Conservation (phyloP, 345 rosid species). For the Pelargonium nanum region DNA sequence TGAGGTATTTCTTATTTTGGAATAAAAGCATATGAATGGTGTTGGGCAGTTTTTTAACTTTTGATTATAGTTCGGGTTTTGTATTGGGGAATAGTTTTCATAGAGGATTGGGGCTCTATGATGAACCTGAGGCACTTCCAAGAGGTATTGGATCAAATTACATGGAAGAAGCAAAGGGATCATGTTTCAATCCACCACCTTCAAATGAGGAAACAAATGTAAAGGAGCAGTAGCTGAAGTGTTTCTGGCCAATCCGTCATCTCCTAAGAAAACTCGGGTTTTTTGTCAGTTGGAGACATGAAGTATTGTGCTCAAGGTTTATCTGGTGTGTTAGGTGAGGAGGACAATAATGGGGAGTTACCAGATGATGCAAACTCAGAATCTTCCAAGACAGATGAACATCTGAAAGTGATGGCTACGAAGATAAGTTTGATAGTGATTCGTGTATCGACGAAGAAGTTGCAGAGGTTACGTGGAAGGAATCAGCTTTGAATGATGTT, state of each 20-base stretch:
- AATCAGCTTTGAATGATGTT: constrained; percentile 51
- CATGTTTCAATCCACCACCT: constrained; percentile 20
- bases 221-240: constrained; percentile 28
- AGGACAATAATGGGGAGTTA: constrained; percentile 23
- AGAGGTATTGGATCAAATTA: constrained; percentile 34
- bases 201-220: constrained; percentile 27
- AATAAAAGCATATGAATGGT: background rate
- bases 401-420: constrained; percentile 41
- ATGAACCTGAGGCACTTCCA: constrained; percentile 39
- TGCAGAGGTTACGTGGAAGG: constrained; percentile 86
- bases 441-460: constrained; percentile 67
- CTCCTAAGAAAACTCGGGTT: constrained; percentile 51
- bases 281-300: constrained; percentile 67
- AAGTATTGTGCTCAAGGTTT: constrained; percentile 68
- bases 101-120: constrained; percentile 52
- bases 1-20: constrained; percentile 34
- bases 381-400: constrained; percentile 32
- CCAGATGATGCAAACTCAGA: constrained; percentile 29
- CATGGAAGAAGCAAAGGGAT: constrained; percentile 25
- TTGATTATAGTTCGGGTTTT: constrained; percentile 53
- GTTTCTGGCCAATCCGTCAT: constrained; percentile 16
- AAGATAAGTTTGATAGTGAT: constrained; percentile 33
- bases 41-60: constrained; percentile 16
- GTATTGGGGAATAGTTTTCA: constrained; percentile 52
- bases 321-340: constrained; percentile 52